phyloP scores from a whole-genome alignment of 805 yeast genomes.

The Kazachstania taianensis region DNA sequence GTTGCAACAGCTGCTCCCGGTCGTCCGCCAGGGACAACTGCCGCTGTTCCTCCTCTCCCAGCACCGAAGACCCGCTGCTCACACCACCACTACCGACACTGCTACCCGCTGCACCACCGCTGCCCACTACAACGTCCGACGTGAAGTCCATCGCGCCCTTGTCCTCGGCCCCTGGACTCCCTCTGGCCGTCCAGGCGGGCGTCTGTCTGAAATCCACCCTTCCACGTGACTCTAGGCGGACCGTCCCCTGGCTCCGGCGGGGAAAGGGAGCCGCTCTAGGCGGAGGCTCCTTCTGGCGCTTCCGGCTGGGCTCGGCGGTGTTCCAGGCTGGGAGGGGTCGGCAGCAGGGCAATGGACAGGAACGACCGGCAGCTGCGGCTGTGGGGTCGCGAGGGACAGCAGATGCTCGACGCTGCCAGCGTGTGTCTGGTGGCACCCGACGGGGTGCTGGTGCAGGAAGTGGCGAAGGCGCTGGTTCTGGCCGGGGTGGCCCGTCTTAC shows the following conservation, averaged over 20 bases:
- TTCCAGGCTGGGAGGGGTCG: background rate
- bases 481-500: constrained; percentile 53
- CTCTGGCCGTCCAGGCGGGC: background rate
- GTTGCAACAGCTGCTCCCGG: constrained; percentile 12
- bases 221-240: too few relatives aligned
- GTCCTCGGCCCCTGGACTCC: background rate
- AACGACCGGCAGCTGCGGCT: constrained; percentile 83
- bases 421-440: constrained; percentile 50
- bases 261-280: too few relatives aligned
- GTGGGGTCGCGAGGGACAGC: constrained; percentile 78
- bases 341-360: constrained; percentile 34
- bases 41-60: constrained; percentile 12
- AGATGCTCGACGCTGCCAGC: constrained; percentile 42
- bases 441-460: constrained; percentile 51
- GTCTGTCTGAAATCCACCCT: background rate
- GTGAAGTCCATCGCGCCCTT: constrained; percentile 19
- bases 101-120: background rate
- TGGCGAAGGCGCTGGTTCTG: constrained; percentile 64
- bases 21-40: constrained; percentile 13
- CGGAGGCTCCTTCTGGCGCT: too few relatives aligned
- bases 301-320: background rate
- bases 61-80: background rate
- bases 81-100: constrained; percentile 3
- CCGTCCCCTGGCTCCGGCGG: too few relatives aligned
- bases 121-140: constrained; percentile 11